Evolutionary conservation across 2,329 filamentous ascomycete genomes (phyloP).

Genomic region (Pseudocercospora eumusae): DNA sequence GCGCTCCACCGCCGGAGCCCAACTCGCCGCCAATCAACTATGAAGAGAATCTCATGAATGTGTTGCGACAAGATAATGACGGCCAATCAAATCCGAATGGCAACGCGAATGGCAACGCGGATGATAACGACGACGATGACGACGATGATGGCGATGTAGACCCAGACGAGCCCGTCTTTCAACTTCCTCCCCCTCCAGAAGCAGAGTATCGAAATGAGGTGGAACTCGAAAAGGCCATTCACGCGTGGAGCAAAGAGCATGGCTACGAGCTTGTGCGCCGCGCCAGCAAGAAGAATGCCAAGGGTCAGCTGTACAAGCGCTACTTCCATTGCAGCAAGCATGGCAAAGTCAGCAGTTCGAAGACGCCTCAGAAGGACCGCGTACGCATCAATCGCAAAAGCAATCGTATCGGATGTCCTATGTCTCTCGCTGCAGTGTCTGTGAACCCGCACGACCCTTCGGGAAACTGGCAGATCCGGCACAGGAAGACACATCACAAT

Average conservation of each 20-base stretch:
- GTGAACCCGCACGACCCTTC: conserved; percentile 35
- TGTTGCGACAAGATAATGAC: conserved; percentile 27
- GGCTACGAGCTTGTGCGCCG: conserved; percentile 40
- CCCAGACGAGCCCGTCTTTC: conserved; percentile 34
- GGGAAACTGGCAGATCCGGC: conserved; percentile 39
- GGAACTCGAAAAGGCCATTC: conserved; percentile 37
- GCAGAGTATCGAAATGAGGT: conserved; percentile 32
- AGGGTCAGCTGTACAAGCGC: conserved; percentile 39
- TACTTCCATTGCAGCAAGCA: conserved; percentile 41
- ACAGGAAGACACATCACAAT: conserved; percentile 40
- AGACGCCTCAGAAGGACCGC: conserved; percentile 32
- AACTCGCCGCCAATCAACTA: conserved; percentile 27
- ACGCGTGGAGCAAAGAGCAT: conserved; percentile 39
- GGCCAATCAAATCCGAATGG: neutral
- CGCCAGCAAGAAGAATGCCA: conserved; percentile 39
- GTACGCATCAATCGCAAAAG: conserved; percentile 35
- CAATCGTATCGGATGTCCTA: conserved; percentile 37
- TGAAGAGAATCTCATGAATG: conserved; percentile 33
- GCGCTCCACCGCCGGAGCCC: conserved; percentile 32
- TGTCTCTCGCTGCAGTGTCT: conserved; percentile 38
- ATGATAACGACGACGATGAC: conserved; percentile 30
- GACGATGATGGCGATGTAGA: conserved; percentile 30
- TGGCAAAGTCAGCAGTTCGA: conserved; percentile 33
- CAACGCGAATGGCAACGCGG: conserved; percentile 6
- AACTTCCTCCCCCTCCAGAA: conserved; percentile 39